phyloP scores from a whole-genome alignment of 306 rosid genomes.

The Lathyrus tuberosus region DNA sequence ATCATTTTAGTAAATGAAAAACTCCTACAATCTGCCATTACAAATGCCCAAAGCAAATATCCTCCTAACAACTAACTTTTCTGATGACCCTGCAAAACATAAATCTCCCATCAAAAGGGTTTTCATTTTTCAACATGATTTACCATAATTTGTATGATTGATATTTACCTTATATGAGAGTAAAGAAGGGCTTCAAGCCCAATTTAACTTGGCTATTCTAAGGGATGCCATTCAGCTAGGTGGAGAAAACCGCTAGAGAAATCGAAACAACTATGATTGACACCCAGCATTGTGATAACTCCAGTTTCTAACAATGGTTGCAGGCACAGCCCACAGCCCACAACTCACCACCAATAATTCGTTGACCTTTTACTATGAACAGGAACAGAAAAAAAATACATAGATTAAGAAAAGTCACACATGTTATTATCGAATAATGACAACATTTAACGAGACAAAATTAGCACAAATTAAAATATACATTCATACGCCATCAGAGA shows the following conservation, averaged over 20 bases:
- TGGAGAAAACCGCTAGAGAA: slow-evolving; percentile 61
- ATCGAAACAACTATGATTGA: slow-evolving; percentile 55
- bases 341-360: slow-evolving; percentile 56
- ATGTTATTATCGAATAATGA: slow-evolving; percentile 22
- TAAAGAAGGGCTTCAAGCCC: slow-evolving; percentile 71
- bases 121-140: neutral
- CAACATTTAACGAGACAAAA: slow-evolving; percentile 27
- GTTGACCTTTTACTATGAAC: slow-evolving; percentile 70
- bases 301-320: slow-evolving; percentile 64
- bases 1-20: slow-evolving; percentile 60
- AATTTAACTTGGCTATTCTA: slow-evolving; percentile 59
- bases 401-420: slow-evolving; percentile 3
- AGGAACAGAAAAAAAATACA: slow-evolving; percentile 22
- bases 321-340: slow-evolving; percentile 62
- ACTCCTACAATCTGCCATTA: slow-evolving; percentile 50
- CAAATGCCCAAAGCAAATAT: slow-evolving; percentile 40
- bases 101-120: slow-evolving; percentile 33
- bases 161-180: slow-evolving; percentile 53
- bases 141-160: slow-evolving; percentile 23
- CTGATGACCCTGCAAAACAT: slow-evolving; percentile 40
- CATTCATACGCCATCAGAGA: slow-evolving; percentile 46
- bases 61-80: slow-evolving; percentile 50
- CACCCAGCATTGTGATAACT: slow-evolving; percentile 71
- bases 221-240: slow-evolving; percentile 96
- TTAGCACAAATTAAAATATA: slow-evolving; percentile 31